Base-by-base conservation (phyloP, 106 monocot genomes). In the Dactylorhiza incarnata region DNA sequence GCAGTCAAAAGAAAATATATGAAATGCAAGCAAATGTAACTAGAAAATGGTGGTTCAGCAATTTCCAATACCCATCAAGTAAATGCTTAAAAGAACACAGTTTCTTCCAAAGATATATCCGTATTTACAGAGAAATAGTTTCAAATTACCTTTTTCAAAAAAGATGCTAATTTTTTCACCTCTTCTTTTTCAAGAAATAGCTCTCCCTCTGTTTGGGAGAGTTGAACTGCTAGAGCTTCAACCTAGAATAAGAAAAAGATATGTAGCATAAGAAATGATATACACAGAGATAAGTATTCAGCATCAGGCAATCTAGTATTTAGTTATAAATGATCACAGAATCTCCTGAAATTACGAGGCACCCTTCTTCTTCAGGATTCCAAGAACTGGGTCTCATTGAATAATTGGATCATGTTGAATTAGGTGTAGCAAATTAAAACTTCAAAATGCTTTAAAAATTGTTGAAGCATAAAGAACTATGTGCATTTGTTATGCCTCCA, bases 201-300 rank as follows among this genome's bases (percentile, higher is more conserved):
- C 49, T 79, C 79, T 63, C 73, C 79, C 72, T 79, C 79, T 73
- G 61, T 73, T 63, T 79, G 79, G 58, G 79, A 73, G 20, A 79
- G 79, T 29, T 73, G 79, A 63, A 61, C 62, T n/a, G 79, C 79
- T 9, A 79, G 79, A 59, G 73, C 79, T 79, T 79, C 79, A 49
- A 79, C 79, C 79, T 79, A 79, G 22, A 79, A 22, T 7, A 79
- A 73, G 26, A 9, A 49, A 65, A 72, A 16, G 72, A 72, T 23
- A 49, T 22, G 19, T 9, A 49, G 19, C 7, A 49, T 72, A 22
- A 49, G 19, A 72, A 45, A 45, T 69, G 69, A 69, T 19, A 4
- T 6, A 37, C n/a, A 46, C n/a, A 45, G 4, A 5, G 29, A 45
- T 3, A 69, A 69, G 16, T 16, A 15, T 46, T 45, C 45, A 69